Percentiles rank a stretch among this genome's conserved stretches.
Conservation (phyloP, 768 basidiomycete species). For the Mycena metata region DNA sequence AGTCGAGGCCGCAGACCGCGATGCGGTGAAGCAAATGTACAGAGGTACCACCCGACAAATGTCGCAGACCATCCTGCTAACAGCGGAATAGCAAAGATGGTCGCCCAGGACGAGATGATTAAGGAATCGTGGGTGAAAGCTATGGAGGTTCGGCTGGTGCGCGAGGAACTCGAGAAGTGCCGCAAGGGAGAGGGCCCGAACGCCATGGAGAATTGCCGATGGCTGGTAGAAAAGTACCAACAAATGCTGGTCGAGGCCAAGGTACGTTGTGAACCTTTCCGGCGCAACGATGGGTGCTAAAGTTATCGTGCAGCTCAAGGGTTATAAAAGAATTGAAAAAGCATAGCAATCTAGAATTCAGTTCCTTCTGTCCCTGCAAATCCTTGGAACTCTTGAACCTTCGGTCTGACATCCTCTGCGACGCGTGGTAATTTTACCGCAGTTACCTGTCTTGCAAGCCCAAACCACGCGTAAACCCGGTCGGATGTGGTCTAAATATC, state of each 20-base stretch:
- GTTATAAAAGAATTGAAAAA: constrained; percentile 68
- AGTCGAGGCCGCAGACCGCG: constrained; percentile 18
- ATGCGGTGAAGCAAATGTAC: constrained; percentile 35
- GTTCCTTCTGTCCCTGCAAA: not conserved
- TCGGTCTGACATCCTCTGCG: not conserved
- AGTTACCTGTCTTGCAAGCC: too few species aligned
- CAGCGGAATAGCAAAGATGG: constrained; percentile 64
- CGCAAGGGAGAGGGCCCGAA: constrained; percentile 93
- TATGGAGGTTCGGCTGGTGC: constrained; percentile 93
- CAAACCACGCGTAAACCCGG: too few species aligned
- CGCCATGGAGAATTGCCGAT: constrained; percentile 89
- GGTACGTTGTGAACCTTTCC: constrained; percentile 63
- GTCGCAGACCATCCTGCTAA: not conserved
- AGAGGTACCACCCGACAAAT: constrained; percentile 11
- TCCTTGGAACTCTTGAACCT: not conserved
- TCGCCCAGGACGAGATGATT: constrained; percentile 80
- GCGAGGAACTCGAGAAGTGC: constrained; percentile 91
- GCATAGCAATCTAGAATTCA: constrained; percentile 20
- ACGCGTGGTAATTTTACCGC: not conserved
- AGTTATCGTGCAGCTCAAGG: constrained; percentile 67
- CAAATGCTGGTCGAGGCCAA: constrained; percentile 83
- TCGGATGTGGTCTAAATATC: too few species aligned
- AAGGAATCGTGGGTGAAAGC: constrained; percentile 95
- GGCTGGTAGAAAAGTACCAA: constrained; percentile 86
- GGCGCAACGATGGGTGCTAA: not conserved